Conservation (phyloP, 306 rosid species). For the Pterocarpus santalinus region DNA sequence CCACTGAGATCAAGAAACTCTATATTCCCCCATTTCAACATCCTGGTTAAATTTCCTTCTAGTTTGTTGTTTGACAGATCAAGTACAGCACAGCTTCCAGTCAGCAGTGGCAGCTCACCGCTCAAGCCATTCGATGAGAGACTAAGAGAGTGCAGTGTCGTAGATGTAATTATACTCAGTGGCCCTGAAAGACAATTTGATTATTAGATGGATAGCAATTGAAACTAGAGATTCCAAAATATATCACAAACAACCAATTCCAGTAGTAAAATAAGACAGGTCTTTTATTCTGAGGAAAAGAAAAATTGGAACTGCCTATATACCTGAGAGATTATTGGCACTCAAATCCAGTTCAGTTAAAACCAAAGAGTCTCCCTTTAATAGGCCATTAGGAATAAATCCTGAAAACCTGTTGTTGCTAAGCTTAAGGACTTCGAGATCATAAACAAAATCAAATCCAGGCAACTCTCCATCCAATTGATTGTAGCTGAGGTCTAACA, state of each 20-base stretch:
- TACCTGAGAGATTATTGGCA: conserved; percentile 97
- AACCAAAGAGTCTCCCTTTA: conserved; percentile 91
- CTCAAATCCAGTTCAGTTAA: conserved; percentile 92
- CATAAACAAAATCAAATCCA: conserved; percentile 91
- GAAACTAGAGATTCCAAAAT: not conserved
- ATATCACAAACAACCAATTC: conserved; percentile 20
- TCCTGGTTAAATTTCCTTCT: conserved; percentile 82
- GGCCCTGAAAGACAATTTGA: conserved; percentile 73
- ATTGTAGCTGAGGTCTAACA: conserved; percentile 92
- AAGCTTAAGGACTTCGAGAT: conserved; percentile 89
- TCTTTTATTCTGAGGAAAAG: conserved; percentile 13
- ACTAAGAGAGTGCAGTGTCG: conserved; percentile 70
- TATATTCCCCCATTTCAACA: conserved; percentile 90
- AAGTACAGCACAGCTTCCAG: conserved; percentile 90
- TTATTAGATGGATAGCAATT: conserved; percentile 43
- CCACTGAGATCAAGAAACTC: conserved; percentile 90
- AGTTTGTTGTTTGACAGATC: conserved; percentile 90
- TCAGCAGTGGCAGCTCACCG: conserved; percentile 84
- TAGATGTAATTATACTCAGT: conserved; percentile 74
- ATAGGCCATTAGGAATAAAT: conserved; percentile 72
- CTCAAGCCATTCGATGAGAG: conserved; percentile 82
- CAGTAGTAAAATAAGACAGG: conserved; percentile 4
- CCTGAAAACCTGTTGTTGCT: conserved; percentile 92
- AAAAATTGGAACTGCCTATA: conserved; percentile 19
- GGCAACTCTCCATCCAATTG: conserved; percentile 92